Conservation (phyloP, 2,329 filamentous ascomycete genomes). For the Alternaria infectoria region DNA sequence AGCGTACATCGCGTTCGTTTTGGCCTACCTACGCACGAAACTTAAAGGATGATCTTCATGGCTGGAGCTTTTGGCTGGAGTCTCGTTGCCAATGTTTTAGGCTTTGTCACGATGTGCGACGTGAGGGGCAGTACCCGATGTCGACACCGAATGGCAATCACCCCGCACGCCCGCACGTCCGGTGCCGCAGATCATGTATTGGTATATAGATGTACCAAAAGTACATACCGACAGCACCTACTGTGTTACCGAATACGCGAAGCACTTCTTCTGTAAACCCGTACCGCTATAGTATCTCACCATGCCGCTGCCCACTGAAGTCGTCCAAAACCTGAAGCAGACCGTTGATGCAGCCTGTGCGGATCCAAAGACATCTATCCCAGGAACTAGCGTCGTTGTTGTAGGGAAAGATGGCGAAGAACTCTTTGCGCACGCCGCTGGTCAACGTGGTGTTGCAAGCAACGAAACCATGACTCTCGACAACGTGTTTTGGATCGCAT, state of each 20-base stretch:
- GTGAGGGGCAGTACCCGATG: neutral
- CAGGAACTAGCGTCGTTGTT: slow-evolving; percentile 52
- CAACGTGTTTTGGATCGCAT: slow-evolving; percentile 62
- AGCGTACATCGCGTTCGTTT: neutral
- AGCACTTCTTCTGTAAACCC: neutral
- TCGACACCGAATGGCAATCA: neutral
- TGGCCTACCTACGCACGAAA: neutral
- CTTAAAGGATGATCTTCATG: neutral
- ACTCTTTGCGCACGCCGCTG: slow-evolving; percentile 50
- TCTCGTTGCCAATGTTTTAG: neutral
- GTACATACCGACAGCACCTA: neutral
- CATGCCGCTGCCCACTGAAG: slow-evolving; percentile 5
- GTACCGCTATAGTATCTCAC: neutral
- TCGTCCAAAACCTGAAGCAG: slow-evolving; percentile 3
- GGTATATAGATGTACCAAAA: neutral
- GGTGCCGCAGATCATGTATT: neutral
- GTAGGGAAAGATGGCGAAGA: slow-evolving; percentile 52
- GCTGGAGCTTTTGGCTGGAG: neutral
- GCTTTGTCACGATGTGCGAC: neutral
- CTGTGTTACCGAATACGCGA: neutral
- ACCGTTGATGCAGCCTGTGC: slow-evolving; percentile 27
- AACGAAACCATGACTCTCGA: slow-evolving; percentile 64
- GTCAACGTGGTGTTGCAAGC: slow-evolving; percentile 45
- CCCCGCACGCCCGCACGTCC: neutral
- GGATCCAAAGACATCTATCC: slow-evolving; percentile 36